These are phyloP conservation scores for Lasiodiplodia hormozganensis DNA, from an alignment of 2,329 filamentous ascomycete genomes.

Conservation along the genomic window DNA sequence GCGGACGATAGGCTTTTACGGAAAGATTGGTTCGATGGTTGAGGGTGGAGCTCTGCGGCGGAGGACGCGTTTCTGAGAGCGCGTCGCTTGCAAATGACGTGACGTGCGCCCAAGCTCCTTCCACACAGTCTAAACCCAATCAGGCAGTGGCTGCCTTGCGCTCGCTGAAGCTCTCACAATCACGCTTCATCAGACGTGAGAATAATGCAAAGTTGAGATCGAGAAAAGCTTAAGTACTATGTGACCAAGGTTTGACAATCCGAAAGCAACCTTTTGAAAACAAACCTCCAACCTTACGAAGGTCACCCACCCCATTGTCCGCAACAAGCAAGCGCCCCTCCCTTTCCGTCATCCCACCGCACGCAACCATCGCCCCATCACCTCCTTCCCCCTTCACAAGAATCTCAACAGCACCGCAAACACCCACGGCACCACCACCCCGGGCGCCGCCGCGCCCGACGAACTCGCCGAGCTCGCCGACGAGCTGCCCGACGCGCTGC, in stretches of 20 bases:
- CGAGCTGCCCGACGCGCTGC: neutral
- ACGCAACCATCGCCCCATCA: neutral
- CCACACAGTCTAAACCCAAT: neutral
- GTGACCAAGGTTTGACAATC: neutral
- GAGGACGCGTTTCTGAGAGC: constrained; percentile 4
- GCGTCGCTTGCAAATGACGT: constrained; percentile 9
- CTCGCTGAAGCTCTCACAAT: too few species aligned
- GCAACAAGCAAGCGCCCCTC: neutral
- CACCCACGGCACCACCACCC: neutral
- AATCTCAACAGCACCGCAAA: neutral
- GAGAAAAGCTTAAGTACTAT: too few species aligned
- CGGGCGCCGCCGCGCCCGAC: neutral
- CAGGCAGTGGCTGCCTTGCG: too few species aligned
- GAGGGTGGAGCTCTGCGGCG: neutral
- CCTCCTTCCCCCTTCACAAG: neutral
- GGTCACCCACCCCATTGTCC: neutral
- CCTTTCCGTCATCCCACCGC: neutral
- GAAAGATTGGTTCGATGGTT: neutral
- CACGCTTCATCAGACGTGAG: too few species aligned
- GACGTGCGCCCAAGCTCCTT: neutral
- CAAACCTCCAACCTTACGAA: too few species aligned
- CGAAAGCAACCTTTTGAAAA: neutral
- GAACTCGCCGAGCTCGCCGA: neutral
- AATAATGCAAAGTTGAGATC: too few species aligned
- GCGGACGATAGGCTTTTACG: neutral